Evolutionary conservation across 371 early-diverging fungal genomes (phyloP), one percentile per base, ranked within the genome.

Genomic region (Nematocida sp.): DNA sequence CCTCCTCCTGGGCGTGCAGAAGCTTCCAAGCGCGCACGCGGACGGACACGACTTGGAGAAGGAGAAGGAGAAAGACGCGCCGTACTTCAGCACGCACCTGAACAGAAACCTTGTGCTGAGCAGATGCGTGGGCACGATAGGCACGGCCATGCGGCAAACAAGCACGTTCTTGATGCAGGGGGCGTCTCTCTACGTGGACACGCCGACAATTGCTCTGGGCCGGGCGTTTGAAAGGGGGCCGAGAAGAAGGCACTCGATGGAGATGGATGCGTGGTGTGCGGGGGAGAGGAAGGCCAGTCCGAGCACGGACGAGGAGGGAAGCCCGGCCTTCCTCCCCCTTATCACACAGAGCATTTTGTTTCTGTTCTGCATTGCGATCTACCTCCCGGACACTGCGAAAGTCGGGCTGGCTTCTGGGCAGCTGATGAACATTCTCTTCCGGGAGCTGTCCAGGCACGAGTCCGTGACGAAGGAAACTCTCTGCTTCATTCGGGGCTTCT

Each of bases 381-480:
- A 38, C 25, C 63, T 70, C 7, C 74, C 74, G 17, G 52, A 50
- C n/a, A 25, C 7, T 13, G 21, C 60, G 17, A 58, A 70, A 36
- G 48, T 25, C 37, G 29, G 60, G 40, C 25, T 57, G 3, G 38
- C 49, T 15, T 37, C 60, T 5, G 49, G 51, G 32, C 41, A 70
- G 27, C 49, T 70, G 49, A 76, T 70, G 60, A 51, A 62, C 36
- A 70, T 70, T 38, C 67, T 70, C 7, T 70, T 70, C 38, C 25
- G 74, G 15, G 45, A 19, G 8, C 19, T 70, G 2, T 7, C 67
- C 15, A 27, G 45, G 45, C 8, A 21, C 7, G 36, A 23, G 4
- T 8, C 11, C 5, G 29, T 70, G 3, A 13, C 62, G n/a, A 27
- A 1, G 17, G 53, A 62, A n/a, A 49, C 52, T 7, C 41, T 70